phyloP scores from a whole-genome alignment of 2,329 filamentous ascomycete species.

The Cladosporium halotolerans region DNA sequence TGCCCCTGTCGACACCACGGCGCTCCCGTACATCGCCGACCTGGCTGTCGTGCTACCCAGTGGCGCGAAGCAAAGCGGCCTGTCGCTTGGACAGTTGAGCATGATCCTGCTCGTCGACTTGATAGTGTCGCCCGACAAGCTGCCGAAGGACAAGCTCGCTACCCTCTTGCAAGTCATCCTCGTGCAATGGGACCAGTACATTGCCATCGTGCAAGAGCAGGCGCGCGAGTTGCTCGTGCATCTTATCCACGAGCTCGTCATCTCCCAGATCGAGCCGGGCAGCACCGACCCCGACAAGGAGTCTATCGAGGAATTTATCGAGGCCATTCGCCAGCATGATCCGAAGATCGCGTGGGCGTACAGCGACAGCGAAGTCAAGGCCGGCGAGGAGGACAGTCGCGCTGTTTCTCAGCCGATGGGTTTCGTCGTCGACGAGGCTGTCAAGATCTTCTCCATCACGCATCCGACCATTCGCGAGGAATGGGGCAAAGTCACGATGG shows the following conservation, averaged over 20 bases:
- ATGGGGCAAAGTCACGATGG: conserved; percentile 83
- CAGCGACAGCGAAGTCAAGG: conserved; percentile 78
- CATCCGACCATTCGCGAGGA: conserved; percentile 84
- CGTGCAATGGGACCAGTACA: conserved; percentile 97
- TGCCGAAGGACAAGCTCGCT: conserved; percentile 73
- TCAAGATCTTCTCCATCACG: conserved; percentile 76
- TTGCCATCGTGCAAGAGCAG: conserved; percentile 88
- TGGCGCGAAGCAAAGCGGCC: conserved; percentile 77
- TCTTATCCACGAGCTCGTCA: conserved; percentile 90
- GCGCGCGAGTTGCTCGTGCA: conserved; percentile 97
- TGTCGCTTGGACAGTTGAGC: conserved; percentile 87
- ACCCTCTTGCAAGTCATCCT: conserved; percentile 84
- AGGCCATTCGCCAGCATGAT: conserved; percentile 78
- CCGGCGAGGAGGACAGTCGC: conserved; percentile 56
- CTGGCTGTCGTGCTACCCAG: conserved; percentile 71
- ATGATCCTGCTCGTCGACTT: conserved; percentile 91
- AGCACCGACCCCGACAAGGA: conserved; percentile 60
- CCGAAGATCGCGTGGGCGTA: conserved; percentile 86
- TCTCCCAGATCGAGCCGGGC: conserved; percentile 69
- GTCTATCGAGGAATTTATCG: conserved; percentile 80
- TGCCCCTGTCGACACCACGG: conserved; percentile 64
- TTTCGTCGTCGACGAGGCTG: conserved; percentile 70
- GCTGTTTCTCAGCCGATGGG: conserved; percentile 85
- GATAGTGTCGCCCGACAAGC: conserved; percentile 84
- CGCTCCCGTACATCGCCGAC: conserved; percentile 85